A percentile compares a stretch with the other conserved stretches of the same genome.
Conservation (phyloP, 1,284 basidiomycete genomes). For the Grifola frondosa region DNA sequence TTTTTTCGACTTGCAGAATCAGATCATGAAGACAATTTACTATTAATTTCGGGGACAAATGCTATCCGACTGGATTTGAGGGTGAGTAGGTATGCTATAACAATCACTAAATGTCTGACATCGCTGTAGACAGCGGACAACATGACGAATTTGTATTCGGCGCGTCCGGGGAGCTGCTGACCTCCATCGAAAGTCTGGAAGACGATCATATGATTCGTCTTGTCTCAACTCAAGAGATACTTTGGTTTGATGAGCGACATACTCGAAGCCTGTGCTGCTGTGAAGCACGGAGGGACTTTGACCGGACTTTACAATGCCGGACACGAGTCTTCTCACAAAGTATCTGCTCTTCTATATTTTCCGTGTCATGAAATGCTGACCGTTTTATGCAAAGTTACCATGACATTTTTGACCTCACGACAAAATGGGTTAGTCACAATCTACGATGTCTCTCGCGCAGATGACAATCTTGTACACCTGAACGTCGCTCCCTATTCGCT, state of each 20-base stretch:
- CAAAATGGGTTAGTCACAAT: constrained; percentile 57
- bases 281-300: constrained; percentile 57
- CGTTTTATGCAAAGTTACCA: constrained; percentile 29
- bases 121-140: constrained; percentile 26
- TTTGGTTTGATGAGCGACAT: constrained; percentile 68
- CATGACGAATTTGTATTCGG: constrained; percentile 35
- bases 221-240: constrained; percentile 56
- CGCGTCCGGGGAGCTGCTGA: constrained; percentile 42
- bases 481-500: constrained; percentile 47
- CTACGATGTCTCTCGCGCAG: constrained; percentile 54
- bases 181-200: constrained; percentile 46
- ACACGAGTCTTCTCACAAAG: constrained; percentile 38
- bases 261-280: constrained; percentile 49
- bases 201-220: constrained; percentile 48
- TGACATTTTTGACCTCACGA: constrained; percentile 58
- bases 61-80: constrained; percentile 47
- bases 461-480: constrained; percentile 42
- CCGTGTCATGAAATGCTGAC: neutral
- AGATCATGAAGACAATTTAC: constrained; percentile 16
- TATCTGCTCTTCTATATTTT: constrained; percentile 31
- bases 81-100: constrained; percentile 31
- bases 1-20: constrained; percentile 9
- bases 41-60: constrained; percentile 32
- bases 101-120: constrained; percentile 7
- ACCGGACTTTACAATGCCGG: constrained; percentile 50